A percentile compares a stretch with the other conserved stretches of the same genome.
phyloP scores from a whole-genome alignment of 116 monocot genomes.

The Papilionanthe hybrid region DNA sequence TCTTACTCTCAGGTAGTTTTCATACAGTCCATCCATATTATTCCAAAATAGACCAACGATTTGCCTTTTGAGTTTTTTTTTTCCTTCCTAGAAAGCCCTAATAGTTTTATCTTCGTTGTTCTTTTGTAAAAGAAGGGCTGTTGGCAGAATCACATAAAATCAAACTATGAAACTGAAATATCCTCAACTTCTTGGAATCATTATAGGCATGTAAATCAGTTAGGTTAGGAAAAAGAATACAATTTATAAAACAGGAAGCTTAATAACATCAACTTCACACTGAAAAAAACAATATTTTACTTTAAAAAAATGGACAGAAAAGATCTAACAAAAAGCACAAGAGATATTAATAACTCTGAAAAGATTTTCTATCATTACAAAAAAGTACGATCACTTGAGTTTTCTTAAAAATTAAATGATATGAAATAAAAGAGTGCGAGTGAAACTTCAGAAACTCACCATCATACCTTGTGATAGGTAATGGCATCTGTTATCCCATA shows the following conservation, averaged over 20 bases:
- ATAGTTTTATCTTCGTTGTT: no score
- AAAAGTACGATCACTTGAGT: background rate
- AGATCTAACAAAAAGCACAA: background rate
- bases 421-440: constrained; percentile 9
- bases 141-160: background rate
- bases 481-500: constrained; percentile 9
- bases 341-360: no score
- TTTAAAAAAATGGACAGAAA: background rate
- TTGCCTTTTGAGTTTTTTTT: no score
- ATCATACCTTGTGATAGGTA: constrained; percentile 70
- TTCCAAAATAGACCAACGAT: background rate
- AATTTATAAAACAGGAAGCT: no score
- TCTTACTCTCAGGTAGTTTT: no score
- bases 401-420: background rate
- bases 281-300: background rate
- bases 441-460: constrained; percentile 37
- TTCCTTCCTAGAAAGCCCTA: no score
- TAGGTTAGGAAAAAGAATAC: background rate
- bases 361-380: background rate
- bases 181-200: background rate
- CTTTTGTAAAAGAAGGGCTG: background rate
- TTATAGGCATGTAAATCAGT: background rate
- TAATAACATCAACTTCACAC: background rate
- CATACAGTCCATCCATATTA: background rate
- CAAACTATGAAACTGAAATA: background rate